Evolutionary conservation across 148 eudicot genomes (phyloP).

Genomic region (Amaranthus hypochondriacus): DNA sequence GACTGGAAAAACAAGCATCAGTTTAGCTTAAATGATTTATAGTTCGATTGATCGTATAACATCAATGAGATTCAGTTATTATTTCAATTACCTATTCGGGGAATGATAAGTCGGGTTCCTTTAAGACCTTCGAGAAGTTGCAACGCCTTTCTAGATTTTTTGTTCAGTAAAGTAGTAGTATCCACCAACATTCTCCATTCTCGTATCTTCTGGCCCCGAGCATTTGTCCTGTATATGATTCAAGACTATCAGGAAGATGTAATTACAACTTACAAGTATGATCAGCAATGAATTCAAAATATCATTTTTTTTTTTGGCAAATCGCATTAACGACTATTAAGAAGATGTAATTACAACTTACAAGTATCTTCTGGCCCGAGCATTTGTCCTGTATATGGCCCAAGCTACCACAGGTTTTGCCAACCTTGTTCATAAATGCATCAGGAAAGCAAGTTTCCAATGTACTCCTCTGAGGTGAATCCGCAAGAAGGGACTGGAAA

Average conservation of each 20-base stretch:
- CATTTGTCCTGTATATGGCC: neutral
- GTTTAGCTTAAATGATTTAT: neutral
- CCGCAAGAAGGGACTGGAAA: slow-evolving; percentile 40
- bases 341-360: neutral
- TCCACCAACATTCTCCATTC: slow-evolving; percentile 80
- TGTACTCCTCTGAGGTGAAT: slow-evolving; percentile 34
- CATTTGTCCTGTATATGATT: slow-evolving; percentile 37
- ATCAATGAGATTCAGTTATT: neutral
- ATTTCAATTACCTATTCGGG: slow-evolving; percentile 54
- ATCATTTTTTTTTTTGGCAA: neutral
- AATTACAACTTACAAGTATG: neutral
- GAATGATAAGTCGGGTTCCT: slow-evolving; percentile 72
- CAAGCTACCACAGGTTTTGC: neutral
- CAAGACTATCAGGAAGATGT: neutral
- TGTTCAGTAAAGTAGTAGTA: slow-evolving; percentile 50
- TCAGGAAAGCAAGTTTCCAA: slow-evolving; percentile 29
- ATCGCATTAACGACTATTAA: slow-evolving; percentile 1
- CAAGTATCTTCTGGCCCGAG: neutral
- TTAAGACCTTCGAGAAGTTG: slow-evolving; percentile 76
- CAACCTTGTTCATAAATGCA: slow-evolving; percentile 33
- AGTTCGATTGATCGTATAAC: neutral
- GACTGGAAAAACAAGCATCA: slow-evolving; percentile 37
- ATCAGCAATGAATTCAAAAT: neutral
- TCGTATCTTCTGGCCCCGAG: slow-evolving; percentile 19
- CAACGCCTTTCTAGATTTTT: slow-evolving; percentile 64